A percentile compares a stretch with the other conserved stretches of the same genome.
Conservation (phyloP, 768 basidiomycete genomes). For the Russula lepida region DNA sequence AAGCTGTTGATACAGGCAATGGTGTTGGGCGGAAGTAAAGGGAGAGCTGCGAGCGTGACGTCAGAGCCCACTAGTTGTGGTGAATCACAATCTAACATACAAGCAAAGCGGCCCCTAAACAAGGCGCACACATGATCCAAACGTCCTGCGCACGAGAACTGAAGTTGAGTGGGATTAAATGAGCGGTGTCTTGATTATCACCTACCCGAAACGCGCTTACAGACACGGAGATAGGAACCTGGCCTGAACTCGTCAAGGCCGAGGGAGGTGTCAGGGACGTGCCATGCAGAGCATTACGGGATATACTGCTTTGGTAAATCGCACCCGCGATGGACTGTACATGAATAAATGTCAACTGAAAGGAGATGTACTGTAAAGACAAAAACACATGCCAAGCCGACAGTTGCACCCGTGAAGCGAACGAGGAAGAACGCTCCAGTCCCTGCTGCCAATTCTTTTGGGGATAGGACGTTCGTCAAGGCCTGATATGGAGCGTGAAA, state of each 20-base stretch:
- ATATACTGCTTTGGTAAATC: slow-evolving; percentile 37
- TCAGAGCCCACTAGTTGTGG: not conserved
- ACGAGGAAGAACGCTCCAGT: slow-evolving; percentile 86
- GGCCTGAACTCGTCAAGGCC: not conserved
- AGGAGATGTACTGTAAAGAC: not conserved
- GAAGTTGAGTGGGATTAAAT: slow-evolving; percentile 5
- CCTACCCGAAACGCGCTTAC: slow-evolving; percentile 17
- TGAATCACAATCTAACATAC: slow-evolving; percentile 7
- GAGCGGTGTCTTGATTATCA: not conserved
- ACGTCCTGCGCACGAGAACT: slow-evolving; percentile 10
- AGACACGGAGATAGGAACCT: slow-evolving; percentile 3
- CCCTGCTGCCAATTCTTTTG: slow-evolving; percentile 62
- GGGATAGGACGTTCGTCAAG: slow-evolving; percentile 56
- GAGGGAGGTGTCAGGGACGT: not conserved
- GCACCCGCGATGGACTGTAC: slow-evolving; percentile 67
- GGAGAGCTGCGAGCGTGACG: slow-evolving; percentile 13
- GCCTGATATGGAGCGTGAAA: slow-evolving; percentile 84
- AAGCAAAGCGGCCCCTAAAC: slow-evolving; percentile 19
- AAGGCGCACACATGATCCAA: slow-evolving; percentile 21
- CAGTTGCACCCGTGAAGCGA: slow-evolving; percentile 77
- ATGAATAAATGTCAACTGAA: slow-evolving; percentile 8
- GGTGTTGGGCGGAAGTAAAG: slow-evolving; percentile 15
- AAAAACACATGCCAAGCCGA: slow-evolving; percentile 54
- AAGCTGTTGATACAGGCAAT: slow-evolving; percentile 1
- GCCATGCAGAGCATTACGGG: not conserved